Conservation (phyloP, 2,329 filamentous ascomycete genomes). For the Colletotrichum aenigma region DNA sequence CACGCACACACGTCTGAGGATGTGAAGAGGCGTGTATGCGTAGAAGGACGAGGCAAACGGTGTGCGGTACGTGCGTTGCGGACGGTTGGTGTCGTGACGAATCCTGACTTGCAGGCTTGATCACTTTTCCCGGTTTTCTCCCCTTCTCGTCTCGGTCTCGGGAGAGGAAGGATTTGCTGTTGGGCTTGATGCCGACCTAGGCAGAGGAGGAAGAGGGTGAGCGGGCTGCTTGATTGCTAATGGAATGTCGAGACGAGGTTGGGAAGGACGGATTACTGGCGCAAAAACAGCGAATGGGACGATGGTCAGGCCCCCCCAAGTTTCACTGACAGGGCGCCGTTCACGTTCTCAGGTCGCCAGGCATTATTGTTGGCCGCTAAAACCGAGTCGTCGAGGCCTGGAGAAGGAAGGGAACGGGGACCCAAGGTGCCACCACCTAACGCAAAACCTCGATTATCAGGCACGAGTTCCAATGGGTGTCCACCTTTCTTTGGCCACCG, state of each 20-base stretch:
- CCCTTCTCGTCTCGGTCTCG: not conserved
- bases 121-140: not conserved
- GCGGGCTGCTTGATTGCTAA: constrained; percentile 4
- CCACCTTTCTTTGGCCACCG: not conserved
- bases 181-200: not conserved
- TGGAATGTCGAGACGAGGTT: constrained; percentile 16
- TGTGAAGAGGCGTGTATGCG: not conserved
- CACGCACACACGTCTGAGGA: not conserved
- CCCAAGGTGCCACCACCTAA: not conserved
- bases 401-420: too few relatives aligned
- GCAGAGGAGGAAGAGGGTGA: not conserved
- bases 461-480: not conserved
- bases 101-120: not conserved
- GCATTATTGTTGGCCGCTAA: not conserved
- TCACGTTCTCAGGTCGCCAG: not conserved
- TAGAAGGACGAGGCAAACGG: not conserved
- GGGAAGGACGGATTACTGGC: not conserved
- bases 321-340: not conserved
- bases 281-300: not conserved
- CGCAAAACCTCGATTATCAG: not conserved
- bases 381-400: not conserved
- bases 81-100: not conserved
- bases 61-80: not conserved
- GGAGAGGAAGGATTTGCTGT: not conserved
- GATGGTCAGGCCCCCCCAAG: not conserved